Base-by-base conservation (phyloP, 805 yeast species). In the Kockiozyma suomiensis region DNA sequence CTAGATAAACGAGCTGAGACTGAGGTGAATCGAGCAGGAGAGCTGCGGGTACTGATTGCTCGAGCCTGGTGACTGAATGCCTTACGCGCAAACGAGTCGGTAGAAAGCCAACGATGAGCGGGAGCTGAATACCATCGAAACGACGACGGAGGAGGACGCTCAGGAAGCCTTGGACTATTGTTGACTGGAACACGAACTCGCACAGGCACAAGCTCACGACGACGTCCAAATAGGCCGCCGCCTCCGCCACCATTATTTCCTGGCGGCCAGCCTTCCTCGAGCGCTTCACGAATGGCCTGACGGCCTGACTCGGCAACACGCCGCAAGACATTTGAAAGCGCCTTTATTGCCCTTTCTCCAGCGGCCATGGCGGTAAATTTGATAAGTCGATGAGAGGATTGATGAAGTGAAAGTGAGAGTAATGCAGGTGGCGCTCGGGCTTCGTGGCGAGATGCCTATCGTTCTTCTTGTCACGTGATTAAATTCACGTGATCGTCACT, bases 201-300 rank as follows among this genome's bases (percentile, higher is more conserved):
- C 33, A 61, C 62, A 13, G 65, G 62, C 5, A 54, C 59, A 17
- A 43, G 59, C 21, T 37, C 49, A 33, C 59, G 65, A 17, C 58
- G 56, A 15, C 61, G 49, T 23, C 61, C 61, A 26, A 51, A 32
- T 25, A 47, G 28, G 6, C 54, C 50, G 41, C 61, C 62, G n/a
- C 50, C 49, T 25, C 58, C 50, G 40, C 56, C 56, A 35, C 50
- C 49, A 15, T 46, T 47, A 15, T 26, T 15, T 25, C 41, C 56
- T 12, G 58, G 55, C 19, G 55, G 55, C 47, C 50, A 51, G 33
- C 46, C 57, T 32, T 61, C 65, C 45, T 61, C 65, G 37, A 61
- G 45, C 23, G 62, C 61, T 25, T 62, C 66, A 17, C 66, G 58
- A 40, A 62, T 53, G 32, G 53, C 53, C 40, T 47, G 50, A 21